phyloP scores from a whole-genome alignment of 768 basidiomycete species.

The Russula abietina region DNA sequence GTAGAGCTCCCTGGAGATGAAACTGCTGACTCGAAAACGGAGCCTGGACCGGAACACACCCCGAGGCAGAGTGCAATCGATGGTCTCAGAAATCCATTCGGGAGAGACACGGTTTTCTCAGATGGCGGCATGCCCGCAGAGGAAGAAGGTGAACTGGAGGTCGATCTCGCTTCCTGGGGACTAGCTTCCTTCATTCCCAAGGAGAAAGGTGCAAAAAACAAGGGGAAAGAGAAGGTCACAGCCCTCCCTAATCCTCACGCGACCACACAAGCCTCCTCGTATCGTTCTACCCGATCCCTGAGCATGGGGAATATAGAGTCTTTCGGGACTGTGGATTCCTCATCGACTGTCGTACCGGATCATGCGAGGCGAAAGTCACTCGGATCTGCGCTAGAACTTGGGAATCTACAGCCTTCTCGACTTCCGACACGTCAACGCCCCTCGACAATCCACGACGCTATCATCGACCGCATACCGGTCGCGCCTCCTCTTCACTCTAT shows the following conservation, averaged over 20 bases:
- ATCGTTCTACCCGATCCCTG: conserved; percentile 44
- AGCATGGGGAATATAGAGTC: conserved; percentile 61
- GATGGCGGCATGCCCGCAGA: conserved; percentile 44
- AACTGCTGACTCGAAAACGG: conserved; percentile 30
- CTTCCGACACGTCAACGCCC: conserved; percentile 43
- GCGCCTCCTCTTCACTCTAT: conserved; percentile 44
- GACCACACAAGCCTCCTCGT: conserved; percentile 24
- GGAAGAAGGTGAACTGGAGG: conserved; percentile 55
- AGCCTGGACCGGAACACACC: conserved; percentile 44
- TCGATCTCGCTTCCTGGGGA: conserved; percentile 81
- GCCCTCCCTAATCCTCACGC: conserved; percentile 43
- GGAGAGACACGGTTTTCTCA: conserved; percentile 52
- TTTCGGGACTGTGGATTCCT: conserved; percentile 41
- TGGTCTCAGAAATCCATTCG: conserved; percentile 69
- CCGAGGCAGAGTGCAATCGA: conserved; percentile 54
- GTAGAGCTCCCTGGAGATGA: conserved; percentile 61
- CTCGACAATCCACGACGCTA: conserved; percentile 44
- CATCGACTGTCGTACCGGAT: conserved; percentile 30
- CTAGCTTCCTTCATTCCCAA: conserved; percentile 71
- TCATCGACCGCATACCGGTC: conserved; percentile 40
- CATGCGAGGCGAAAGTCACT: conserved; percentile 50
- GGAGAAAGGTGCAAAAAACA: conserved; percentile 43
- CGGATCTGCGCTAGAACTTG: conserved; percentile 50
- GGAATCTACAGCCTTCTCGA: conserved; percentile 39
- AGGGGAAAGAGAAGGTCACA: conserved; percentile 35